phyloP scores from a whole-genome alignment of 805 yeast species.

The Metschnikowia matae region DNA sequence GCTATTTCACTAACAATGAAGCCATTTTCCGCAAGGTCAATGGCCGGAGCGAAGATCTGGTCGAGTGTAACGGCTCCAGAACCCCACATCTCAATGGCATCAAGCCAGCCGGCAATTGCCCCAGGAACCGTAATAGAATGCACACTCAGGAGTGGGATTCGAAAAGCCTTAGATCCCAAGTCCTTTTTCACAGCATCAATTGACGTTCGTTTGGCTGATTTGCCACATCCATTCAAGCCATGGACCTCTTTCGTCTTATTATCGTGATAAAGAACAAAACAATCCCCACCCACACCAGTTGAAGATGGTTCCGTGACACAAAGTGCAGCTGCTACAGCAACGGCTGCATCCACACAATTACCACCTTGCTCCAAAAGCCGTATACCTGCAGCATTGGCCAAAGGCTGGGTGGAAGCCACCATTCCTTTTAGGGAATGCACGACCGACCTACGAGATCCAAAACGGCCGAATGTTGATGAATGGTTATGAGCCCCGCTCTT shows the following conservation, averaged over 20 bases:
- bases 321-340: constrained; percentile 55
- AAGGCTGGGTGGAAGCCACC: constrained; percentile 71
- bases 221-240: constrained; percentile 76
- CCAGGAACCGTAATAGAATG: constrained; percentile 74
- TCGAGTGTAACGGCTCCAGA: constrained; percentile 58
- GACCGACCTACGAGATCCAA: constrained; percentile 62
- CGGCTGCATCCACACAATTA: constrained; percentile 63
- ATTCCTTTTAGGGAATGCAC: constrained; percentile 72
- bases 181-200: constrained; percentile 44
- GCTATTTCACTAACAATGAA: constrained; percentile 61
- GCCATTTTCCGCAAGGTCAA: constrained; percentile 65
- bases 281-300: constrained; percentile 66
- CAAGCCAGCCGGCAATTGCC: constrained; percentile 76
- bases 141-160: constrained; percentile 52
- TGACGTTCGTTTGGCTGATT: constrained; percentile 50
- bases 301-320: constrained; percentile 56
- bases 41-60: constrained; percentile 61
- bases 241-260: constrained; percentile 46
- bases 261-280: constrained; percentile 56
- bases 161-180: constrained; percentile 20
- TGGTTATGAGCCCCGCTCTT: neutral
- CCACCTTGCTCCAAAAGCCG: constrained; percentile 67
- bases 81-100: constrained; percentile 67
- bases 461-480: constrained; percentile 19
- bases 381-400: constrained; percentile 72